Evolutionary conservation across 352 stramenopile genomes (phyloP).

Genomic region (Phytopythium cucurbitacearum): DNA sequence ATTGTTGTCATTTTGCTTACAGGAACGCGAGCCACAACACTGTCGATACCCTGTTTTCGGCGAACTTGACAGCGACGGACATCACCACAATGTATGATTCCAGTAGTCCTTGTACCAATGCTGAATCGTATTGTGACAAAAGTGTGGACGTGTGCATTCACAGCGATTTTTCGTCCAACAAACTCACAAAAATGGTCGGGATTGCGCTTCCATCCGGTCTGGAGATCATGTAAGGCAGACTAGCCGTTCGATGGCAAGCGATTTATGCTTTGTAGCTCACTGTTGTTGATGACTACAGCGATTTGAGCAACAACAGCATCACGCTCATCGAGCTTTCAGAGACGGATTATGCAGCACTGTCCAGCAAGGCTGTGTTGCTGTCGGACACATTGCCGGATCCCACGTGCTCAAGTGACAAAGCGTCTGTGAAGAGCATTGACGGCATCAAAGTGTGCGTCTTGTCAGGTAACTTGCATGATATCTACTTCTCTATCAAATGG

Average conservation of each 20-base stretch:
- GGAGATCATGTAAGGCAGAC: conserved; percentile 11
- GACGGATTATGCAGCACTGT: conserved; percentile 17
- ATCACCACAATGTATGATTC: conserved; percentile 22
- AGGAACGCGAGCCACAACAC: conserved; percentile 30
- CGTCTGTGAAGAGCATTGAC: conserved; percentile 18
- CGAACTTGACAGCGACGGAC: conserved; percentile 18
- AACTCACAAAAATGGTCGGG: conserved; percentile 18
- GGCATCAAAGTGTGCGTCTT: conserved; percentile 23
- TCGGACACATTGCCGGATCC: conserved; percentile 22
- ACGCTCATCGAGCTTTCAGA: conserved; percentile 20
- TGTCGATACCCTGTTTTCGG: conserved; percentile 13
- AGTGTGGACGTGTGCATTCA: background rate
- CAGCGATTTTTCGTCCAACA: conserved; percentile 28
- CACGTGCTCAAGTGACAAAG: conserved; percentile 17
- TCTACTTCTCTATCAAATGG: background rate
- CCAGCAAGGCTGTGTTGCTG: conserved; percentile 14
- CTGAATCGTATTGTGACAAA: background rate
- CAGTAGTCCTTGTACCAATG: background rate
- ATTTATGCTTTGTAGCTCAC: background rate
- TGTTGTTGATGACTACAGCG: conserved; percentile 9
- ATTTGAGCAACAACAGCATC: conserved; percentile 33
- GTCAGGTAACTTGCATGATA: conserved; percentile 11
- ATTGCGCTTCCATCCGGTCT: conserved; percentile 25
- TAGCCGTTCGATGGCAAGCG: background rate
- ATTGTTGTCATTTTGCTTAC: background rate